Evolutionary conservation across 345 rosid genomes (phyloP).

Genomic region (Brassica nigra): DNA sequence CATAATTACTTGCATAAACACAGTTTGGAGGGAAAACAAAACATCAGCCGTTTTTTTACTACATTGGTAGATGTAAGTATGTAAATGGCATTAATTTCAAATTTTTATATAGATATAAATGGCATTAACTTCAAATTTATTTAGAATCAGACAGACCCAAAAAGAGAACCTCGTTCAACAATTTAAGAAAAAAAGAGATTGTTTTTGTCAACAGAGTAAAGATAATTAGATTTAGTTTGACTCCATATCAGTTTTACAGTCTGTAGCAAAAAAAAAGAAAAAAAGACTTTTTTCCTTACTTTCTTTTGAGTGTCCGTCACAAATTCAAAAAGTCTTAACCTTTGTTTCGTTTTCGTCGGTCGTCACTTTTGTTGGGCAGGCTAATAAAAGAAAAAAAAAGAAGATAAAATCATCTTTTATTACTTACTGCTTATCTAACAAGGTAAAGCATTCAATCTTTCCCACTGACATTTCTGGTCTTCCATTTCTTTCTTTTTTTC

Average conservation of each 20-base stretch:
- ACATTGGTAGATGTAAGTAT: background rate
- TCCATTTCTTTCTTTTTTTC: background rate
- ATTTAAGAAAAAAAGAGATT: constrained; percentile 6
- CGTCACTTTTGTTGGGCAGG: constrained; percentile 15
- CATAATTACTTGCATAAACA: background rate
- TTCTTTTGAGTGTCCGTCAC: background rate
- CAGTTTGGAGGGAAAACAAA: constrained; percentile 4
- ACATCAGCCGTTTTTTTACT: constrained; percentile 13
- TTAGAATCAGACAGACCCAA: constrained; percentile 6
- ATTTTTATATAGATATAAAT: background rate
- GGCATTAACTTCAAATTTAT: background rate
- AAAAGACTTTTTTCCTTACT: background rate
- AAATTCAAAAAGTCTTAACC: constrained; percentile 17
- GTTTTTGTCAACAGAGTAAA: constrained; percentile 15
- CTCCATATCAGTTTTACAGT: constrained; percentile 23
- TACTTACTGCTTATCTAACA: constrained; percentile 13
- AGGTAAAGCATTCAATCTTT: constrained; percentile 34
- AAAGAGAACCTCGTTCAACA: constrained; percentile 19
- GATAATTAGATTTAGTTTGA: constrained; percentile 26
- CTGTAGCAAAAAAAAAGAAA: background rate
- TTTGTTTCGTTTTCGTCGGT: constrained; percentile 42
- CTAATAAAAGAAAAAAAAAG: constrained; percentile 22
- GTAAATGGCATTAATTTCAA: constrained; percentile 12
- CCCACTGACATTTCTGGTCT: constrained; percentile 36
- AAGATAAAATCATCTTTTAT: constrained; percentile 2